Conservation (phyloP, 352 stramenopile species). For the Phytophthora niederhauseri region DNA sequence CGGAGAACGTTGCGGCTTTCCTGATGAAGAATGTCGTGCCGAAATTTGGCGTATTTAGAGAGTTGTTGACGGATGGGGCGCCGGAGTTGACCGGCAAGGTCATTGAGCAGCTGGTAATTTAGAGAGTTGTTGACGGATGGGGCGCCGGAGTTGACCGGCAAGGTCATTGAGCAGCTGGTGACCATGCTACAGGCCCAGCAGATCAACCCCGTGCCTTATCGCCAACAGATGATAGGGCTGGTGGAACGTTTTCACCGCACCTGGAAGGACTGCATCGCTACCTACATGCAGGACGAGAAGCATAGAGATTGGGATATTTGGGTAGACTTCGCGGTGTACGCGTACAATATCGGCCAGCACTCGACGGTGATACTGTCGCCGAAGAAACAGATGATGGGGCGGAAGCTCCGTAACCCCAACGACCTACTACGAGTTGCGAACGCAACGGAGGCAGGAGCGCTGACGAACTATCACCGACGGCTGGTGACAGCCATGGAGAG, state of each 20-base stretch:
- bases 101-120: not conserved
- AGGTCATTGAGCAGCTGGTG: not conserved
- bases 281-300: conserved; percentile 1
- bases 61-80: not conserved
- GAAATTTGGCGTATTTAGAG: not conserved
- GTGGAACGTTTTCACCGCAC: not conserved
- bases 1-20: not conserved
- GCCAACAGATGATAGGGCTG: not conserved
- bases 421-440: not conserved
- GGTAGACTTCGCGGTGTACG: not conserved
- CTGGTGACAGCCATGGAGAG: not conserved
- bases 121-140: not conserved
- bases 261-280: not conserved
- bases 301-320: not conserved
- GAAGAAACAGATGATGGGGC: conserved; percentile 2
- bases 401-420: not conserved
- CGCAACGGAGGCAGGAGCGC: not conserved
- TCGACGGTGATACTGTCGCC: not conserved
- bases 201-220: not conserved
- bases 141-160: not conserved
- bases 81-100: not conserved
- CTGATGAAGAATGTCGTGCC: not conserved
- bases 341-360: not conserved
- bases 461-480: not conserved
- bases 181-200: not conserved